These are phyloP conservation scores for Kregervanrija fluxuum DNA, from an alignment of 805 yeast genomes.

Conservation along the genomic window DNA sequence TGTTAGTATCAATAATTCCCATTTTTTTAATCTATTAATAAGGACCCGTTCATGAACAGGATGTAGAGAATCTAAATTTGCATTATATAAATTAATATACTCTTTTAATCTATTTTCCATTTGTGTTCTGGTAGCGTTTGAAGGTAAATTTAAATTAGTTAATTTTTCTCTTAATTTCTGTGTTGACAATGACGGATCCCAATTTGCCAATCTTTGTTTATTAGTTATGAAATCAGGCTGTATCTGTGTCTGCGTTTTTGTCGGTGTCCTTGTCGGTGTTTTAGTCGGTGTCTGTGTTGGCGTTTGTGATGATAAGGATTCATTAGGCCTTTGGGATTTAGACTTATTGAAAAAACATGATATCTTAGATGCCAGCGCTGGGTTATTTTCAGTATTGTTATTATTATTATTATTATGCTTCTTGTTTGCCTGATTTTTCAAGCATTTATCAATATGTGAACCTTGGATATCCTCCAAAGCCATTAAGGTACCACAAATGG, in stretches of 20 bases:
- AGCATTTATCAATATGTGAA: conserved; percentile 57
- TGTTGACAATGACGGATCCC: conserved; percentile 55
- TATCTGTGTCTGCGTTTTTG: conserved; percentile 14
- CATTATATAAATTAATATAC: conserved; percentile 70
- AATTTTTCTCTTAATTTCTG: conserved; percentile 58
- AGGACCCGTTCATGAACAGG: conserved; percentile 56
- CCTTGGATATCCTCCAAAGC: conserved; percentile 49
- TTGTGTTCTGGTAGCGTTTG: conserved; percentile 54
- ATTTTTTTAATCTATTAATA: conserved; percentile 47
- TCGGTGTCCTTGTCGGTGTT: conserved; percentile 1
- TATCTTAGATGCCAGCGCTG: background rate
- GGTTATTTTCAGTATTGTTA: background rate
- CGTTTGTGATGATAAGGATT: conserved; percentile 6
- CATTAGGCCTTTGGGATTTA: background rate
- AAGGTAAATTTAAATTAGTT: conserved; percentile 44
- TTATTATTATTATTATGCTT: background rate
- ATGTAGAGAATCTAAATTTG: conserved; percentile 64
- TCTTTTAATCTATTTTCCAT: conserved; percentile 70
- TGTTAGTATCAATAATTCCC: conserved; percentile 44
- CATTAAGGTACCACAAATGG: conserved; percentile 54
- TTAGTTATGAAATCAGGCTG: conserved; percentile 16
- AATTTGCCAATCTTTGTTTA: conserved; percentile 43
- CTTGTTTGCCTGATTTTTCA: conserved; percentile 23
- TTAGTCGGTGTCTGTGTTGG: conserved; percentile 1
- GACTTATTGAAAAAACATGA: conserved; percentile 1